Evolutionary conservation across 257 asterid genomes (phyloP).

Genomic region (Coffea eugenioides): DNA sequence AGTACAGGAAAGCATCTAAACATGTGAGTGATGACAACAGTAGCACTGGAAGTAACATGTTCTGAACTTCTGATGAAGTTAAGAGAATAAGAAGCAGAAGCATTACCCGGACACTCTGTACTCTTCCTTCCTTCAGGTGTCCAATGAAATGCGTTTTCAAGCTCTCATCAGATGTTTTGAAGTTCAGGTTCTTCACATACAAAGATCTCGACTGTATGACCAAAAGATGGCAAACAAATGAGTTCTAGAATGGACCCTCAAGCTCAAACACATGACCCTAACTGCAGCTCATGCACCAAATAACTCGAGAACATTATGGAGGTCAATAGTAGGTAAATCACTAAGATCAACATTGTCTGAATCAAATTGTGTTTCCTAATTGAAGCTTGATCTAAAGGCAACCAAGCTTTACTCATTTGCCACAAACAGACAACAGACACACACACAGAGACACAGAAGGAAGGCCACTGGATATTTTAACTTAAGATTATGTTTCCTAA

Average conservation of each 20-base stretch:
- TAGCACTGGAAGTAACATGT: not conserved
- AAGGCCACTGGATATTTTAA: too few relatives aligned
- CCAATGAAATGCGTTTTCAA: constrained; percentile 66
- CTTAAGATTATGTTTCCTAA: too few relatives aligned
- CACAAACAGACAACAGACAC: not conserved
- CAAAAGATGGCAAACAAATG: constrained; percentile 8
- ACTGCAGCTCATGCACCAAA: not conserved
- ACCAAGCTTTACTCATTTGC: not conserved
- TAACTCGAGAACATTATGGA: not conserved
- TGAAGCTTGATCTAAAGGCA: not conserved
- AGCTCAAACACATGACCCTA: not conserved
- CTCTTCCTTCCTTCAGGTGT: constrained; percentile 69
- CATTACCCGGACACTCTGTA: constrained; percentile 83
- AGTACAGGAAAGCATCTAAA: constrained; percentile 6
- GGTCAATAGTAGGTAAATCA: not conserved
- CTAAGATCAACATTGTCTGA: not conserved
- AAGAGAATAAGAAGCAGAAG: constrained; percentile 20
- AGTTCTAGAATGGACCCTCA: not conserved
- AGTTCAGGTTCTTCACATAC: constrained; percentile 88
- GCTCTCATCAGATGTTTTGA: constrained; percentile 76
- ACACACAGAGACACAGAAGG: not conserved
- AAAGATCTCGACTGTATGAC: constrained; percentile 77
- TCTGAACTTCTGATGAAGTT: not conserved
- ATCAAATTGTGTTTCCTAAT: not conserved
- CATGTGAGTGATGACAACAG: not conserved